Base-by-base conservation (phyloP, 2,329 filamentous ascomycete genomes). In the Monosporascus cannonballus region DNA sequence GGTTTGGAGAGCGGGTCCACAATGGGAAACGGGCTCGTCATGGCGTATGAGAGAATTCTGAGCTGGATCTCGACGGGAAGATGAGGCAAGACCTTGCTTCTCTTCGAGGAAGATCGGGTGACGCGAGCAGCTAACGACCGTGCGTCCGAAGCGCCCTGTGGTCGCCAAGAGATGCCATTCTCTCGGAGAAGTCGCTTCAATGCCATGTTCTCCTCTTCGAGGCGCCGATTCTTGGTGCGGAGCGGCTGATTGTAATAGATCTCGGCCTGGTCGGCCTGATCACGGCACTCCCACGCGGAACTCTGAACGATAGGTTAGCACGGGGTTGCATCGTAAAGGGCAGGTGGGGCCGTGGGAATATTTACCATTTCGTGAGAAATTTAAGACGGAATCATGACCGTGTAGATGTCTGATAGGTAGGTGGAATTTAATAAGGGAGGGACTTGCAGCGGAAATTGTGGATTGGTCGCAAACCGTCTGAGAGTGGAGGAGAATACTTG, bases 11-110 rank as follows among this genome's bases (percentile, higher is more conserved):
- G 67, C 2, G 80, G 80, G 53, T 83, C 79, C 48, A 82, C 69
- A 56, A 83, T 79, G 34, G 80, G 74, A 34, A 69, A 54, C 1
- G 70, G 61, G 59, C 76, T 77, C 25, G 73, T 76, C 63, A 83
- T 54, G 27, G 79, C 73, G 59, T 76, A 79, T 42, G 73, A 72
- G 47, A 83, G 69, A 49, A 83, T 76, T 36, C 72, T 71, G 25
- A 83, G 64, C 49, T 79, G 70, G 45, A 83, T 71, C 63, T 83
- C 80, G 27, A 72, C 73, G 1, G 80, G 79, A 11, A 82, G 68
- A 41, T 72, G 68, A 1, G 76, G 77, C 39, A 73, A 62, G 11
- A 51, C 51, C 58, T 46, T 64, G 58, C 30, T 62, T 11, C 53
- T 47, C 24, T 47, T 45, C 25, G 15, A 58, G 17, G 54, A 57